phyloP scores from a whole-genome alignment of 176 grass and related monocot genomes.

The Ensete glaucum region DNA sequence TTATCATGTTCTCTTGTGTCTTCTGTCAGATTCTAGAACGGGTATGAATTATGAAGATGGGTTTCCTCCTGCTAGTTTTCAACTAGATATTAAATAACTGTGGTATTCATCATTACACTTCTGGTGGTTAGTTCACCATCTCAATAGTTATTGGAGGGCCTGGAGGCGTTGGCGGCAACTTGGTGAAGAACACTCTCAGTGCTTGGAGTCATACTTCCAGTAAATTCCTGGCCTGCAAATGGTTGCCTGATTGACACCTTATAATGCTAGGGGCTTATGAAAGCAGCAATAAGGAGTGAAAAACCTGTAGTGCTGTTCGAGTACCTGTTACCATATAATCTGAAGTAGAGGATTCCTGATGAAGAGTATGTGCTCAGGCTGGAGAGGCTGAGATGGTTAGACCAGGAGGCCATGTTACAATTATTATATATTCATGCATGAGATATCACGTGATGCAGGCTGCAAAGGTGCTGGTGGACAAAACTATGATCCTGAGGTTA shows the following conservation, averaged over 20 bases:
- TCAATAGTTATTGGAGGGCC: conserved; percentile 83
- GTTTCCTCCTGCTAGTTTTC: conserved; percentile 84
- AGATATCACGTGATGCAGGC: conserved; percentile 96
- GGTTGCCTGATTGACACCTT: conserved; percentile 91
- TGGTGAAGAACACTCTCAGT: conserved; percentile 76
- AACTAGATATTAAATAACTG: conserved; percentile 98
- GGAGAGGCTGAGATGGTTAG: conserved; percentile 90
- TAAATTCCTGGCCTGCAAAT: conserved; percentile 90
- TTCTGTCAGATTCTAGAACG: too few relatives aligned
- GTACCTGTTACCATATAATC: conserved; percentile 71
- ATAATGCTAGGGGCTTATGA: conserved; percentile 94
- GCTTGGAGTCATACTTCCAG: conserved; percentile 88
- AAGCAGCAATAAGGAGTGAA: conserved; percentile 87
- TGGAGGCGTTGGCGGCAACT: conserved; percentile 85
- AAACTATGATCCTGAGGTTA: conserved; percentile 72
- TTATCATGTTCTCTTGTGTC: too few relatives aligned
- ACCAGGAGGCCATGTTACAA: conserved; percentile 64
- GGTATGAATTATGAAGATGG: conserved; percentile 57
- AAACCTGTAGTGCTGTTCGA: conserved; percentile 84
- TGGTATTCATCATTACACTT: conserved; percentile 96
- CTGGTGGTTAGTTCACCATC: conserved; percentile 84
- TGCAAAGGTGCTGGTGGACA: conserved; percentile 67
- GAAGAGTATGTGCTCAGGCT: conserved; percentile 70
- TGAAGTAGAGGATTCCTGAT: conserved; percentile 76
- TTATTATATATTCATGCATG: conserved; percentile 84